Conservation (phyloP, 1,284 basidiomycete genomes). For the Entoloma clypeatum region DNA sequence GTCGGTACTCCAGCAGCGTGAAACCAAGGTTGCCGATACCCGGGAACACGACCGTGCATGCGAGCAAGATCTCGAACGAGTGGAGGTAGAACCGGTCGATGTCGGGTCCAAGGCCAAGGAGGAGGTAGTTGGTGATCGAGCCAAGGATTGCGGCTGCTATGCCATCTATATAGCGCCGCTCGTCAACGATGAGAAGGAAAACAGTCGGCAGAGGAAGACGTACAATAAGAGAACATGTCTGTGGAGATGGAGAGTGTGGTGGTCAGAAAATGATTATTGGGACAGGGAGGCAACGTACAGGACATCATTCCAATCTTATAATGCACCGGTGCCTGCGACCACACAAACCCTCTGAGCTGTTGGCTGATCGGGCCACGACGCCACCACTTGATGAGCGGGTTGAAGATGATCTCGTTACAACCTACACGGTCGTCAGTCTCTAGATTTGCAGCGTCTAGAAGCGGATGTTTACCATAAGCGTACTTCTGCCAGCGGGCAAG, state of each 20-base stretch:
- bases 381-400: constrained; percentile 73
- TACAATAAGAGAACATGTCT: constrained; percentile 84
- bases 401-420: constrained; percentile 75
- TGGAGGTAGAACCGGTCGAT: constrained; percentile 69
- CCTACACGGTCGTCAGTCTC: constrained; percentile 26
- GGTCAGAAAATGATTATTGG: constrained; percentile 1
- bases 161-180: constrained; percentile 48
- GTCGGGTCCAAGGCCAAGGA: constrained; percentile 61
- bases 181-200: constrained; percentile 4
- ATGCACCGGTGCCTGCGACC: constrained; percentile 73
- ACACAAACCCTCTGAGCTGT: constrained; percentile 72
- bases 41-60: constrained; percentile 75
- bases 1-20: constrained; percentile 72
- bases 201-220: constrained; percentile 16
- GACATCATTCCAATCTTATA: constrained; percentile 81
- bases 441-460: too few species aligned
- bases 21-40: constrained; percentile 73
- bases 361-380: constrained; percentile 68
- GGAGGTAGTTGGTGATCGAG: constrained; percentile 67
- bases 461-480: constrained; percentile 40
- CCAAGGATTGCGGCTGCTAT: constrained; percentile 67
- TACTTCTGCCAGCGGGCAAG: constrained; percentile 87
- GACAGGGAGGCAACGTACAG: constrained; percentile 45
- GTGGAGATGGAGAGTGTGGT: constrained; percentile 3
- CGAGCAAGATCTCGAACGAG: constrained; percentile 72